Conservation (phyloP, 78 protist species). For the Planoprotostelium fungivorum region DNA sequence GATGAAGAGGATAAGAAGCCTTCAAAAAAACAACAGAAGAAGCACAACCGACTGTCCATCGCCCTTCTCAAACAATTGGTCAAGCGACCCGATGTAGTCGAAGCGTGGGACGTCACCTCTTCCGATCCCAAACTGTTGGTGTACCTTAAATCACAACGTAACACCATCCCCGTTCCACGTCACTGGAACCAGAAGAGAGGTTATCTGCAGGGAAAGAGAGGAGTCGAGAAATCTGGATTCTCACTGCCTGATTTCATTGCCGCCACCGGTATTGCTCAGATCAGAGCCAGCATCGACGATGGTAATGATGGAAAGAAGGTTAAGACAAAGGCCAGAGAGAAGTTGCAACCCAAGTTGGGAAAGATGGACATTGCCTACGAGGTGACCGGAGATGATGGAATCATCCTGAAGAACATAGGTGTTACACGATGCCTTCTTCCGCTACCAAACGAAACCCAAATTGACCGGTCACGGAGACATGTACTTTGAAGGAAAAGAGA, state of each 20-base stretch:
- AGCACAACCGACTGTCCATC: conserved; percentile 54
- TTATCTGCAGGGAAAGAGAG: conserved; percentile 93
- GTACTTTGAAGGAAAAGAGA: conserved; percentile 91
- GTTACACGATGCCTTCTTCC: conserved; percentile 96
- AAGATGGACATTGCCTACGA: conserved; percentile 90
- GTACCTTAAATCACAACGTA: conserved; percentile 78
- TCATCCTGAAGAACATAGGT: conserved; percentile 3
- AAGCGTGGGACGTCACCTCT: conserved; percentile 81
- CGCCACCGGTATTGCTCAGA: conserved; percentile 92
- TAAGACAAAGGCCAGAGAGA: conserved; percentile 74
- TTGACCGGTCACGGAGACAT: conserved; percentile 65
- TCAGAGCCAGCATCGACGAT: conserved; percentile 79
- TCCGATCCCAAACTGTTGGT: conserved; percentile 91
- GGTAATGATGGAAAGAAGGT: conserved; percentile 36
- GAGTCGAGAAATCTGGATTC: conserved; percentile 87
- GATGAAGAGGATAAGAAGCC: conserved; percentile 31
- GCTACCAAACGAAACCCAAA: conserved; percentile 83
- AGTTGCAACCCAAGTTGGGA: conserved; percentile 75
- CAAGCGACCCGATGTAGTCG: conserved; percentile 77
- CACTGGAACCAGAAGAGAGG: conserved; percentile 97
- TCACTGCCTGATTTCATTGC: conserved; percentile 94
- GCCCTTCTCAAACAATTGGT: conserved; percentile 90
- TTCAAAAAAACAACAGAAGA: conserved; percentile 61
- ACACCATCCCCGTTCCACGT: conserved; percentile 94
- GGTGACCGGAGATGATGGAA: background rate